Conservation (phyloP, 768 basidiomycete species). For the Lentinula raphanica region DNA sequence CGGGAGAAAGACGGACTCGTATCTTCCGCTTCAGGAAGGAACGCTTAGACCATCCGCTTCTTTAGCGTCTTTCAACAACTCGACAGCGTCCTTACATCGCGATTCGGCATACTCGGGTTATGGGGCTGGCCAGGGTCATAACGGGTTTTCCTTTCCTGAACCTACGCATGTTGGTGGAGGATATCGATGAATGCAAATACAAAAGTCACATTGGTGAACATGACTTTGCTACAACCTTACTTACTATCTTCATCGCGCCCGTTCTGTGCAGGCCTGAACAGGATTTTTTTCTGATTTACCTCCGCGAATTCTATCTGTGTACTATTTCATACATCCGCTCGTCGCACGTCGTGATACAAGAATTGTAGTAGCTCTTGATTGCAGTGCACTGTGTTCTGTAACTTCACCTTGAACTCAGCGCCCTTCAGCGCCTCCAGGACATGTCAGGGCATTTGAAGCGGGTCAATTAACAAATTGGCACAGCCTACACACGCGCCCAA, state of each 20-base stretch:
- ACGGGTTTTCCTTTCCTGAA: background rate
- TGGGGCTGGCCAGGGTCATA: background rate
- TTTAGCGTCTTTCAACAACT: background rate
- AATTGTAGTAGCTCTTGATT: background rate
- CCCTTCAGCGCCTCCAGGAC: background rate
- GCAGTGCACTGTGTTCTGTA: background rate
- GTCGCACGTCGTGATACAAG: background rate
- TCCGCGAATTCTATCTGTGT: background rate
- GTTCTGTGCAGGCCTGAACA: background rate
- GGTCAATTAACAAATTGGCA: background rate
- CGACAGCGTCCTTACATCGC: background rate
- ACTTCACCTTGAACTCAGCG: background rate
- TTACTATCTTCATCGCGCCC: background rate
- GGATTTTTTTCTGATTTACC: background rate
- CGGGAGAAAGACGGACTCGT: background rate
- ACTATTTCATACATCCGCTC: background rate
- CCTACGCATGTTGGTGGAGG: background rate
- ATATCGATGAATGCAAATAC: background rate
- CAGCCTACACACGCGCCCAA: background rate
- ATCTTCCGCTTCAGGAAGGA: constrained; percentile 1
- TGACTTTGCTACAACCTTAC: background rate
- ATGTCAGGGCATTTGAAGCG: background rate
- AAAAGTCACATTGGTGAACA: background rate
- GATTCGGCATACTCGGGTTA: background rate
- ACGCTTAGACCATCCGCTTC: background rate